Percentiles rank a stretch among this genome's conserved stretches.
phyloP scores from a whole-genome alignment of 352 stramenopile genomes.

The Globisporangium uncinulatum region DNA sequence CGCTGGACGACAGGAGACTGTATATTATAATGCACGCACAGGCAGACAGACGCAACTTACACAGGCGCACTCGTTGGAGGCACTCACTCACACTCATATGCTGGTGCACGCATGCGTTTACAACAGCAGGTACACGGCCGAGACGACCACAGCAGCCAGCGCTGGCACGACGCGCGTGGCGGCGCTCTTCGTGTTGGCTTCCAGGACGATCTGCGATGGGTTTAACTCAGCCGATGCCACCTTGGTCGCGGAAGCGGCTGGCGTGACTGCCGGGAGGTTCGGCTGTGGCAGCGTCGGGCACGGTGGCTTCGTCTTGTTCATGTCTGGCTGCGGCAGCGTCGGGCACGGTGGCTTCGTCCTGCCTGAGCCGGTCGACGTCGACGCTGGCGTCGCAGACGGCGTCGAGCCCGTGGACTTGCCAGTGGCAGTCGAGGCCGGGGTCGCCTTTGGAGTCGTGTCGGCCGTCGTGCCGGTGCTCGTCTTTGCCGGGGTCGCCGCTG shows the following conservation, averaged over 20 bases:
- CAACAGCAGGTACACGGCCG: slow-evolving; percentile 37
- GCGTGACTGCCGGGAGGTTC: slow-evolving; percentile 13
- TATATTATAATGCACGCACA: slow-evolving; percentile 3
- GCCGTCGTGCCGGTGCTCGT: slow-evolving; percentile 3
- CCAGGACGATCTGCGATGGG: slow-evolving; percentile 14
- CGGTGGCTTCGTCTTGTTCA: slow-evolving; percentile 13
- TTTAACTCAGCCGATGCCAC: slow-evolving; percentile 8
- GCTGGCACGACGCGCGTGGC: slow-evolving; percentile 20
- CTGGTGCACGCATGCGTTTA: slow-evolving; percentile 13
- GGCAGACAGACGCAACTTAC: neutral
- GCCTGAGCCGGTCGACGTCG: slow-evolving; percentile 3
- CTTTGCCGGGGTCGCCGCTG: slow-evolving; percentile 2
- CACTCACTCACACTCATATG: slow-evolving; percentile 6
- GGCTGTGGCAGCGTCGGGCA: slow-evolving; percentile 27
- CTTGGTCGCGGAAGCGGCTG: slow-evolving; percentile 14
- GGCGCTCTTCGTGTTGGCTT: slow-evolving; percentile 36
- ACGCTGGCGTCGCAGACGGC: slow-evolving; percentile 7
- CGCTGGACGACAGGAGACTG: neutral
- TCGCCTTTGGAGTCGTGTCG: slow-evolving; percentile 9
- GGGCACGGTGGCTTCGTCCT: slow-evolving; percentile 15
- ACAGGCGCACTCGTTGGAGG: neutral
- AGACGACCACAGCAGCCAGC: slow-evolving; percentile 26
- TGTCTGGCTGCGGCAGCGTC: slow-evolving; percentile 15
- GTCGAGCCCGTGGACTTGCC: neutral
- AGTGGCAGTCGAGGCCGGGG: slow-evolving; percentile 6